Base-by-base conservation (phyloP, 2,329 filamentous ascomycete species). In the Phaeosphaeriaceae sp. region DNA sequence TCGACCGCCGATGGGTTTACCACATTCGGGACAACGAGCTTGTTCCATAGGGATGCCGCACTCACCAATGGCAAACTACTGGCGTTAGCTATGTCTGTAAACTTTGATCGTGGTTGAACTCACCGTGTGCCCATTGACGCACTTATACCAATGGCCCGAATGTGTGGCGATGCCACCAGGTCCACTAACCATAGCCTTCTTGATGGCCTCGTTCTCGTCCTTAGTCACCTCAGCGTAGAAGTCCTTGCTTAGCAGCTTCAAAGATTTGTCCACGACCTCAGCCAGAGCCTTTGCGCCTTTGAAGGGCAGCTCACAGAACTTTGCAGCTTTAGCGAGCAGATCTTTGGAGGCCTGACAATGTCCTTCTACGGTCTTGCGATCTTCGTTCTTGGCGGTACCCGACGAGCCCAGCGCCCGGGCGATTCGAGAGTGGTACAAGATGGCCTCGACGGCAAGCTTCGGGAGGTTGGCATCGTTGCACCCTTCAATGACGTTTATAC, bases 11-110 rank as follows among this genome's bases (percentile, higher is more conserved):
- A 91, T 82, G 0, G 73, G 60, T 1, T 80, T 80, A 1, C 80
- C 83, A 62, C 89, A 92, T 61, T 91, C 83, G 0, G 89, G 88
- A 63, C 89, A 92, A 1, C 72, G 72, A 1, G 88, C 83, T 19
- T 67, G 54, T 70, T 91, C 60, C 86, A 89, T 89, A 0, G 88
- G 85, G 81, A 86, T 85, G 1, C 88, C 88, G 66, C 88, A 90
- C 58, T 90, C 86, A 0, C 87, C 88, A 31, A 90, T 81, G 0
- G 87, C 86, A 62, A 91, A 83, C 62, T 72, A 22, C 27, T 1
- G 40, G 4, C 11, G 45, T 67, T 48, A 67, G 56, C 7, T 51
- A 2, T 21, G 0, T 15, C 24, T 1, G 3, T 5, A 15, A 49
- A 11, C 1, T 31, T 17, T 4, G 1, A n/a, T n/a, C 10, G 21